Conservation (phyloP, 768 basidiomycete species). For the Lyophyllum decastes region DNA sequence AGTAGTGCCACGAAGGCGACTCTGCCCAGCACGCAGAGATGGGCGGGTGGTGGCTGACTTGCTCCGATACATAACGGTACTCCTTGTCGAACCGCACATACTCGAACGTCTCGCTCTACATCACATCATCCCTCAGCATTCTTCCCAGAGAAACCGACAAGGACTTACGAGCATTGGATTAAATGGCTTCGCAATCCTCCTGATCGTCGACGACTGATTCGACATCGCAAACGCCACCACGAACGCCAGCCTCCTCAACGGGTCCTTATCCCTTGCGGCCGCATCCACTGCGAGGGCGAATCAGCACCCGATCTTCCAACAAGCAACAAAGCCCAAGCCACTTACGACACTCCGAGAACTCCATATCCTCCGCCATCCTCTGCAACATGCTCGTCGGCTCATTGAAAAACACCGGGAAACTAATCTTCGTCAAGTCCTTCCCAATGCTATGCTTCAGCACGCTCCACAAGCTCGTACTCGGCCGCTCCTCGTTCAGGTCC, state of each 20-base stretch:
- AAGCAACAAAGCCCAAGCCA: conserved; percentile 17
- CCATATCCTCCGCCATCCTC: conserved; percentile 98
- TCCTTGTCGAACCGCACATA: conserved; percentile 85
- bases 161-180: conserved; percentile 86
- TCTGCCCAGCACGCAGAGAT: conserved; percentile 97
- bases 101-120: conserved; percentile 90
- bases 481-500: conserved; percentile 75
- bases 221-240: conserved; percentile 98
- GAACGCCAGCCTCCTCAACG: conserved; percentile 82
- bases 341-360: conserved; percentile 90
- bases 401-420: conserved; percentile 92
- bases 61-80: conserved; percentile 93
- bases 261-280: conserved; percentile 74
- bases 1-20: conserved; percentile 87
- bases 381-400: conserved; percentile 97
- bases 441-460: neutral
- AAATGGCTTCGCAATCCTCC: conserved; percentile 95
- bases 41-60: conserved; percentile 97
- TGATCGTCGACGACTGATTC: conserved; percentile 95
- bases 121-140: neutral
- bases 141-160: neutral
- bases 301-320: conserved; percentile 5
- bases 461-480: conserved; percentile 92
- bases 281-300: conserved; percentile 64
- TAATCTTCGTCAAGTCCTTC: conserved; percentile 87